These are phyloP conservation scores for Primulina tabacum DNA, from an alignment of 257 asterid species.

Conservation along the genomic window DNA sequence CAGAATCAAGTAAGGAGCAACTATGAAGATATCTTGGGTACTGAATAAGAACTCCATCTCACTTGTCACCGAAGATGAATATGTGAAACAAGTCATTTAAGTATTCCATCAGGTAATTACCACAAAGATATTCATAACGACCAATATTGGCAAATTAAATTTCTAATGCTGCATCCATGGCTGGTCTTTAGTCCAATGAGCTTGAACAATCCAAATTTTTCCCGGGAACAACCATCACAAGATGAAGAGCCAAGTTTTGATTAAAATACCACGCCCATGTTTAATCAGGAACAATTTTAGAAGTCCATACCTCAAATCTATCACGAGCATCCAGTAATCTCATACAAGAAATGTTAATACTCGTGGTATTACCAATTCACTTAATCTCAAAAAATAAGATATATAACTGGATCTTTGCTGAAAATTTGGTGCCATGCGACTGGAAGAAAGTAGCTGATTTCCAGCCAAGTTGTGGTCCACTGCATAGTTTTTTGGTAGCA, in stretches of 20 bases:
- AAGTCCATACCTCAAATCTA: no score
- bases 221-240: background rate
- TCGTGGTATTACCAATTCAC: background rate
- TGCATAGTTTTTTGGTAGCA: constrained; percentile 7
- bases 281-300: background rate
- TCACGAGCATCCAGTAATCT: background rate
- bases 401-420: background rate
- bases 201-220: background rate
- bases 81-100: no score
- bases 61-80: no score
- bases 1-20: background rate
- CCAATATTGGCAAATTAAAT: no score
- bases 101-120: no score
- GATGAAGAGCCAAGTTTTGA: background rate
- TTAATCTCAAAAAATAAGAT: background rate
- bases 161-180: background rate
- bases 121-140: no score
- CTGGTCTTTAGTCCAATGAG: background rate
- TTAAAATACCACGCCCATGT: background rate
- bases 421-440: constrained; percentile 7
- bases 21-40: no score
- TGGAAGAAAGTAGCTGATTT: constrained; percentile 2
- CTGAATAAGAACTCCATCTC: no score
- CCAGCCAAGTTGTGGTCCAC: constrained; percentile 8
- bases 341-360: background rate